phyloP scores from a whole-genome alignment of 208 protist genomes.

The Tritrichomonas foetus region DNA sequence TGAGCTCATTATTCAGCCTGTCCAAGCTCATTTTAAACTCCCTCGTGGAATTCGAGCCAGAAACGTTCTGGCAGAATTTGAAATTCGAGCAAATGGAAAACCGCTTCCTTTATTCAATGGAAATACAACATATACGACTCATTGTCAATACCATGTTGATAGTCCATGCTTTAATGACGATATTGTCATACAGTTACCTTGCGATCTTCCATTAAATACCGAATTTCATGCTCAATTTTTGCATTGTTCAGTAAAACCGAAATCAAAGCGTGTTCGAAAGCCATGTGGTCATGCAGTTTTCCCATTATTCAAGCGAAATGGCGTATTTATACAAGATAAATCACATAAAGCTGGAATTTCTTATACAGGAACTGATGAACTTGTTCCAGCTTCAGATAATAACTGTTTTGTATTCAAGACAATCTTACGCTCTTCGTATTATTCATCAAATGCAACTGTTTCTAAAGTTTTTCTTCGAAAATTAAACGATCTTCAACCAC shows the following conservation, averaged over 20 bases:
- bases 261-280: neutral
- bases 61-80: neutral
- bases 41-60: neutral
- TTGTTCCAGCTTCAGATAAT: neutral
- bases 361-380: neutral
- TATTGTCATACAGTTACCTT: neutral
- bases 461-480: too few relatives aligned
- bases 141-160: neutral
- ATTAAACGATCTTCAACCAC: too few relatives aligned
- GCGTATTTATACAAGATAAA: neutral
- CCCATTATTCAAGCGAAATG: neutral
- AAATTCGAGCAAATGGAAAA: neutral
- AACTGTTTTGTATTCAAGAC: neutral
- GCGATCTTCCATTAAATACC: neutral
- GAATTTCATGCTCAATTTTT: neutral
- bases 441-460: neutral
- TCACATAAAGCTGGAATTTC: neutral
- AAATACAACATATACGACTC: neutral
- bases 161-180: neutral
- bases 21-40: neutral
- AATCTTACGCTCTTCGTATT: neutral
- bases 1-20: neutral
- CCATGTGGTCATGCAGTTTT: neutral
- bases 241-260: neutral
- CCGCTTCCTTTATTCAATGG: neutral